Percentiles rank a stretch among this genome's conserved stretches.
Conservation (phyloP, 257 asterid species). For the Gardenia jasminoides region DNA sequence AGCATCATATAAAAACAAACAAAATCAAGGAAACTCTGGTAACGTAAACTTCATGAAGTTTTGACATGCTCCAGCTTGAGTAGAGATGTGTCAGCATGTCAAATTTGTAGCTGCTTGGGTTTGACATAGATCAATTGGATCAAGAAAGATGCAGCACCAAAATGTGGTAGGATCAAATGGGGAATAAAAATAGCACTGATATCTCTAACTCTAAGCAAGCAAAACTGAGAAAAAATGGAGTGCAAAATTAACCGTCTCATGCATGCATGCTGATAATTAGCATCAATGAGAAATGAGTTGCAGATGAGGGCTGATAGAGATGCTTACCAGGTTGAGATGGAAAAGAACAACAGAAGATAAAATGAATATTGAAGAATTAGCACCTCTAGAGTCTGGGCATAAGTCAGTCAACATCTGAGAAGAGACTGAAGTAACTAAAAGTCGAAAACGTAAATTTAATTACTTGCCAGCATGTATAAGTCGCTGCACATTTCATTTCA, state of each 20-base stretch:
- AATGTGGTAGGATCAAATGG: background rate
- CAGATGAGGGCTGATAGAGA: background rate
- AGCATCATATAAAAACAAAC: background rate
- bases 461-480: background rate
- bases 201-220: background rate
- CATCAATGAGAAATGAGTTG: background rate
- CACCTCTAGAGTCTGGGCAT: background rate
- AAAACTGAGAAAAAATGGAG: too few relatives aligned
- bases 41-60: too few relatives aligned
- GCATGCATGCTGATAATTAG: background rate
- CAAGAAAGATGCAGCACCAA: background rate
- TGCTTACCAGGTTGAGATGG: background rate
- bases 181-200: background rate
- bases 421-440: background rate
- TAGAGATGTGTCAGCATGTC: background rate
- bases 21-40: background rate
- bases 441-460: too few relatives aligned
- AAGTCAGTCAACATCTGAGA: background rate
- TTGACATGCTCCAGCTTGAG: background rate
- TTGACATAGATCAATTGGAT: background rate
- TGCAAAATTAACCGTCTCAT: background rate
- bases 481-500: background rate
- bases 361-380: background rate
- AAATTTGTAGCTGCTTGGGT: background rate
- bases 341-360: too few relatives aligned